phyloP scores from a whole-genome alignment of 202 grass and related monocot species.

The Hordeum pubiflorum region DNA sequence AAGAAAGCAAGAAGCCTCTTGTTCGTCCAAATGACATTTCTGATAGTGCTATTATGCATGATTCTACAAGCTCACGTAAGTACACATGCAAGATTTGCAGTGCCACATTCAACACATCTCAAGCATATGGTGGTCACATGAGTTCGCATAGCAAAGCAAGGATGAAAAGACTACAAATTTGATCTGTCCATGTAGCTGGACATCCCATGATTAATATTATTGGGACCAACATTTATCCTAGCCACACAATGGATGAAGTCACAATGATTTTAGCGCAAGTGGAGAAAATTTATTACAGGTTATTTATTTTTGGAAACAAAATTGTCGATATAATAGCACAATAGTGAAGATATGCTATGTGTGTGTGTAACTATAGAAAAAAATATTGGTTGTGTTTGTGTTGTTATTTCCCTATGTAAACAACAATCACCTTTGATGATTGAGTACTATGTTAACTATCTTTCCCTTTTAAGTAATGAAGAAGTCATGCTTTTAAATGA shows the following conservation, averaged over 20 bases:
- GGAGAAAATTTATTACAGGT: not conserved
- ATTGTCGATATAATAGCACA: not conserved
- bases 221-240: not conserved
- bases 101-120: not conserved
- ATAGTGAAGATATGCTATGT: not conserved
- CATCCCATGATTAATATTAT: not conserved
- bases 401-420: not conserved
- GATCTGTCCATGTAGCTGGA: not conserved
- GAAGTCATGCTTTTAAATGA: not conserved
- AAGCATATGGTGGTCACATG: conserved; percentile 31
- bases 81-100: conserved; percentile 3
- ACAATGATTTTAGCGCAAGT: not conserved
- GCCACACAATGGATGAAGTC: not conserved
- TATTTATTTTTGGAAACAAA: not conserved
- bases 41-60: not conserved
- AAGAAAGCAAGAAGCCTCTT: not conserved
- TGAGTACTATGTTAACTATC: not conserved
- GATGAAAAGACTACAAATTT: not conserved
- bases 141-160: not conserved
- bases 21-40: not conserved
- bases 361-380: not conserved
- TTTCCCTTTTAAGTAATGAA: not conserved
- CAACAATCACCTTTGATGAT: not conserved
- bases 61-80: not conserved
- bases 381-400: not conserved